Conservation (phyloP, 331 rosid genomes). For the Acacia concinna region DNA sequence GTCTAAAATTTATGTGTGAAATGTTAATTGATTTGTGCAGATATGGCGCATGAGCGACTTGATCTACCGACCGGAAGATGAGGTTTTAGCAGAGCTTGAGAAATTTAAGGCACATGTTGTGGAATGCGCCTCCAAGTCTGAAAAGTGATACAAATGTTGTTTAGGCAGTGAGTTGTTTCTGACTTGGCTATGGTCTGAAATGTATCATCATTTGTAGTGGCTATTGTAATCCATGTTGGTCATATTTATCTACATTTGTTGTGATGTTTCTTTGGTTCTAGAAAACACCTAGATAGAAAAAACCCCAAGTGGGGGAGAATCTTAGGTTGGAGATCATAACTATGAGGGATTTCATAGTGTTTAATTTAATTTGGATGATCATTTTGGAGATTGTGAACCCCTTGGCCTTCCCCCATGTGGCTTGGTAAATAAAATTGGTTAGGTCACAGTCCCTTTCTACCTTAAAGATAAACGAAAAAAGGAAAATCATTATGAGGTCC, state of each 20-base stretch:
- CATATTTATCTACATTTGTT: background rate
- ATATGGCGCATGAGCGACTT: constrained; percentile 99
- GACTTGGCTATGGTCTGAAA: background rate
- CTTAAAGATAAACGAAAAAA: background rate
- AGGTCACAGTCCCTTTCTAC: background rate
- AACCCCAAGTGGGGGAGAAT: background rate
- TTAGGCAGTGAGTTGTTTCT: constrained; percentile 7
- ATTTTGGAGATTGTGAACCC: background rate
- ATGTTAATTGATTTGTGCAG: constrained; percentile 48
- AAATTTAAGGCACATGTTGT: constrained; percentile 91
- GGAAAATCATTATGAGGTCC: background rate
- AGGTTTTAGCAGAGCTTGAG: constrained; percentile 93
- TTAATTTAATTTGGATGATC: background rate
- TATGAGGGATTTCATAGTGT: constrained; percentile 11
- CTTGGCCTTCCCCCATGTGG: background rate
- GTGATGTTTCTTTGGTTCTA: constrained; percentile 5
- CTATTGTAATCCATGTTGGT: background rate
- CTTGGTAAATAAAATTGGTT: background rate
- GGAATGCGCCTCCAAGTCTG: constrained; percentile 77
- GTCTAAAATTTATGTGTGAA: background rate
- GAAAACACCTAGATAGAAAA: background rate
- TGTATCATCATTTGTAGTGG: background rate
- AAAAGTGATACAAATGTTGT: constrained; percentile 27
- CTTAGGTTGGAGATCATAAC: constrained; percentile 22
- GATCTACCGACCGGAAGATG: constrained; percentile 94